phyloP scores from a whole-genome alignment of 148 eudicot genomes.

The Mesembryanthemum crystallinum region DNA sequence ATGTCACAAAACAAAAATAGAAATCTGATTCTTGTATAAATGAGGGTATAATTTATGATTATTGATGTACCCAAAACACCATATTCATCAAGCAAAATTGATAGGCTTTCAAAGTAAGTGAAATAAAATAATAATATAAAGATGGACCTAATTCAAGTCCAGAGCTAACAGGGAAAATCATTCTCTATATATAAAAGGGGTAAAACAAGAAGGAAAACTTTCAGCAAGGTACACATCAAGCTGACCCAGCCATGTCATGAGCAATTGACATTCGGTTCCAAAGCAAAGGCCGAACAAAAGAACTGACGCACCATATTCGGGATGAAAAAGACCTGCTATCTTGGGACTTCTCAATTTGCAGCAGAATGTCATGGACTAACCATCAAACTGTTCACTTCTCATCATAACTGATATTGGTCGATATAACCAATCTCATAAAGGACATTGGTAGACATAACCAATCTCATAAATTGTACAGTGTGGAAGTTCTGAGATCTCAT shows the following conservation, averaged over 20 bases:
- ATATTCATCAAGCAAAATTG: background rate
- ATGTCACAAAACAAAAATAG: no score
- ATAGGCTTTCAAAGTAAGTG: background rate
- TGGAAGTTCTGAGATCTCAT: background rate
- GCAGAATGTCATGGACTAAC: background rate
- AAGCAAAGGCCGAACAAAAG: background rate
- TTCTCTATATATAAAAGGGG: no score
- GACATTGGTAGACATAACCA: background rate
- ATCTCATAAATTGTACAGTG: background rate
- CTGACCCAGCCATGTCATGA: background rate
- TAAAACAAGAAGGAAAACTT: no score
- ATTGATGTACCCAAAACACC: background rate
- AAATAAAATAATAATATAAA: no score
- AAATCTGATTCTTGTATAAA: no score
- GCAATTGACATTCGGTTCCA: background rate
- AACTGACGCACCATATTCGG: background rate
- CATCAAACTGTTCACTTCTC: background rate
- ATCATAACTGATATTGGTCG: background rate
- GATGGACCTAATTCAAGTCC: no score
- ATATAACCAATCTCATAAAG: background rate
- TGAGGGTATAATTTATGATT: no score
- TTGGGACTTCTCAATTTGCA: constrained; percentile 6
- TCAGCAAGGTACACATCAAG: background rate
- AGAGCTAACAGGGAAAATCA: no score
- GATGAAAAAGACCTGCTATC: background rate